Base-by-base conservation (phyloP, 2,329 filamentous ascomycete species). In the Elsinoe batatas region DNA sequence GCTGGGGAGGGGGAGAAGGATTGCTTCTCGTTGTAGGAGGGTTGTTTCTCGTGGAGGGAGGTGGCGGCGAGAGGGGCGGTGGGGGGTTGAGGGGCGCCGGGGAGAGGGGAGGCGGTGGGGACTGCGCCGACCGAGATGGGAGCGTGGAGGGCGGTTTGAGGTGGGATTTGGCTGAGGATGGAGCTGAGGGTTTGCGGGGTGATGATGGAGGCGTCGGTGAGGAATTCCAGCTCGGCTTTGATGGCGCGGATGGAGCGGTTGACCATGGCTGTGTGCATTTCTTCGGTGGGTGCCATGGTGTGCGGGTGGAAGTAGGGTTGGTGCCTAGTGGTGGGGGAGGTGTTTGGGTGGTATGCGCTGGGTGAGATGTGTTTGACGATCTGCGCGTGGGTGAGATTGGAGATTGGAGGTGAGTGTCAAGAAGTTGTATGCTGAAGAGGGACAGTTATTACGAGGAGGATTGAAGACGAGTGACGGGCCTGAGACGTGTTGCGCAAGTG, bases 161-260 rank as follows among this genome's bases (percentile, higher is more conserved):
- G 73, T 35, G 91, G 91, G 32, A 97, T 83, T 64, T 87, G 79
- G 61, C 76, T 74, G 66, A 84, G 78, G 69, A 96, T 88, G 53
- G 78, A 79, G 65, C 88, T 84, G 68, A 91, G 89, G 66, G 85
- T 82, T 56, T 82, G 74, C 58, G 87, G 83, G 60, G 79, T 82
- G 68, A 97, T 88, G 66, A 91, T 78, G 62, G 84, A 84, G 65
- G 86, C 82, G 69, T 95, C 91, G 62, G 88, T 81, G 59, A 97
- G 87, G 63, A 84, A 87, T 71, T 95, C 90, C 58, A 96, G 86
- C 75, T 96, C 91, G 67, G 85, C 89, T 75, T 89, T 91, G 75
- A 95, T 91, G 65, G 82, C 85, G 61, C 89, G 85, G 67, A 95
- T 82, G 67, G 88, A 91, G 74, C 89, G 82, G 76, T 91, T 93